These are phyloP conservation scores for Citrus glauca DNA, from an alignment of 345 rosid genomes.

Conservation along the genomic window DNA sequence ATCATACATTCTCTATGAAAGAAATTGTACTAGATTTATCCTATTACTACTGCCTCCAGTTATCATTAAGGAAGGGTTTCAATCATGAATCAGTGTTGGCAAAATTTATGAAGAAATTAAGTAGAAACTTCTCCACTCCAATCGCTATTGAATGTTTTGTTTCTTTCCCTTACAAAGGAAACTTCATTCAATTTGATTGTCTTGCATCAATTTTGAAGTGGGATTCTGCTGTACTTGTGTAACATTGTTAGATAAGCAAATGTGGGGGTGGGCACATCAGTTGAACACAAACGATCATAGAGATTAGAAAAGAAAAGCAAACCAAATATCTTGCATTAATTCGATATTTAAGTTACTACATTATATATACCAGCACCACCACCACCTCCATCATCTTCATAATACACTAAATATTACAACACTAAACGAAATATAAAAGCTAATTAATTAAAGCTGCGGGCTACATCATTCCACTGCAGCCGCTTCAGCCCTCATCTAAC, in stretches of 20 bases:
- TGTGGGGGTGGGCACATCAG: neutral
- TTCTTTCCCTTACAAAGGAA: neutral
- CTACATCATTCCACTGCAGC: slow-evolving; percentile 19
- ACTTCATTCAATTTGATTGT: neutral
- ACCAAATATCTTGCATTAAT: neutral
- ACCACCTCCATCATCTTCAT: neutral
- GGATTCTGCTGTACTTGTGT: no score
- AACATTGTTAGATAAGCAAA: neutral
- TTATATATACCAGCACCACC: neutral
- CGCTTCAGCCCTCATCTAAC: slow-evolving; percentile 22
- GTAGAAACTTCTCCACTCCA: neutral
- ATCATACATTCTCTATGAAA: no score
- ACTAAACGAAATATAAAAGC: neutral
- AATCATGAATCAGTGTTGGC: neutral
- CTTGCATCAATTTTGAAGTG: neutral
- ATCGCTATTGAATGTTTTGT: neutral
- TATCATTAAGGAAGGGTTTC: neutral
- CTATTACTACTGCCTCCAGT: neutral
- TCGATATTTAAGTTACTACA: neutral
- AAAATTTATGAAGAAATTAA: neutral
- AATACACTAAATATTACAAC: neutral
- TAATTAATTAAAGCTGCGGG: slow-evolving; percentile 22
- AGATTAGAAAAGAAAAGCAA: neutral
- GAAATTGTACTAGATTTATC: neutral
- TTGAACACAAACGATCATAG: neutral